phyloP scores from a whole-genome alignment of 2,329 filamentous ascomycete species.

The Geosmithia morbida region DNA sequence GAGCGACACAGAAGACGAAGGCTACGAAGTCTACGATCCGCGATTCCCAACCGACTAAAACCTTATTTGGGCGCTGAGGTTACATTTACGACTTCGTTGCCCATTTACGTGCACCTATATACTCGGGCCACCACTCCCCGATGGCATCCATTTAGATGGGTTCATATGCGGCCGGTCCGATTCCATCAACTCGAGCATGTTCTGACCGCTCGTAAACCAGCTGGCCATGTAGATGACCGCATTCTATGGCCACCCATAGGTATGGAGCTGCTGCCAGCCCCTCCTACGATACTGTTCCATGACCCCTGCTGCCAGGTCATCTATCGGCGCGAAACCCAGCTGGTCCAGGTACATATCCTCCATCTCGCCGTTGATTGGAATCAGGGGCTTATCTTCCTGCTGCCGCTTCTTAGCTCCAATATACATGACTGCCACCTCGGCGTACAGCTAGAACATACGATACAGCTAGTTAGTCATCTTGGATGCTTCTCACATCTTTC shows the following conservation, averaged over 20 bases:
- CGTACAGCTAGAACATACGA: constrained; percentile 46
- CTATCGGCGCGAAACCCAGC: constrained; percentile 41
- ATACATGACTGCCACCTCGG: constrained; percentile 46
- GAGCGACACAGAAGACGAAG: constrained; percentile 56
- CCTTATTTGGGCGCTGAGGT: not conserved
- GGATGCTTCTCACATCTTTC: constrained; percentile 33
- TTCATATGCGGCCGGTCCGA: constrained; percentile 38
- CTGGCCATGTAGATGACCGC: constrained; percentile 37
- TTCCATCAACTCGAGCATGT: constrained; percentile 51
- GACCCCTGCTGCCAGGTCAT: constrained; percentile 12
- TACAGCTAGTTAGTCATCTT: constrained; percentile 46
- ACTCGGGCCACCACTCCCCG: constrained; percentile 1
- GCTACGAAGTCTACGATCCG: constrained; percentile 54
- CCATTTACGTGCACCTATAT: constrained; percentile 6
- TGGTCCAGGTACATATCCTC: constrained; percentile 51
- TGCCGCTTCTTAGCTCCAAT: constrained; percentile 42
- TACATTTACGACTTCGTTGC: not conserved
- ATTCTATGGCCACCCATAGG: constrained; percentile 13
- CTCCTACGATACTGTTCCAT: too few relatives aligned
- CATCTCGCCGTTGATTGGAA: constrained; percentile 42
- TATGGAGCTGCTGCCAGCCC: constrained; percentile 5
- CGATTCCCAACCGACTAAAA: constrained; percentile 43
- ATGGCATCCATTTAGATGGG: constrained; percentile 18
- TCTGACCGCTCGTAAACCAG: constrained; percentile 52
- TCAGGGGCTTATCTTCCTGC: constrained; percentile 27